phyloP scores from a whole-genome alignment of 176 grass and related monocot species.

The Triticum dicoccoides region DNA sequence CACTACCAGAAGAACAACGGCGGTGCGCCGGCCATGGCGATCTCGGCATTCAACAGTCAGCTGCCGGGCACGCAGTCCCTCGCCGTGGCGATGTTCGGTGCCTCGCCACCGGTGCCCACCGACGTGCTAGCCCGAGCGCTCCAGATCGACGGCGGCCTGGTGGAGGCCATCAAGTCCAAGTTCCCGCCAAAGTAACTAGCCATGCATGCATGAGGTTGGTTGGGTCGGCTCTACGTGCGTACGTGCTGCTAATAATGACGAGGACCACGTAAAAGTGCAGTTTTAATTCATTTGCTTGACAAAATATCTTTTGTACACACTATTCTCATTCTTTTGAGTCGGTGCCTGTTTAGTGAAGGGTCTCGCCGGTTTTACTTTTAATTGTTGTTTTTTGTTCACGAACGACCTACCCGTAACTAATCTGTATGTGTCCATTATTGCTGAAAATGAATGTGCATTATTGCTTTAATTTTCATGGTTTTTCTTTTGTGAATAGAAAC shows the following conservation, averaged over 20 bases:
- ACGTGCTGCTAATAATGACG: background rate
- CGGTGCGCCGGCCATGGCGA: background rate
- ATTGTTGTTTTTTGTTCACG: background rate
- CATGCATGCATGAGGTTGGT: background rate
- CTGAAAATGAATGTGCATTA: no score
- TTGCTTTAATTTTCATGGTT: no score
- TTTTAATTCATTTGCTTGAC: background rate
- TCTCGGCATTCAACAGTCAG: background rate
- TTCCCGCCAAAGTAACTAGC: background rate
- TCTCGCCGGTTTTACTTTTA: background rate
- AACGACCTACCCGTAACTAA: no score
- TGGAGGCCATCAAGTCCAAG: slow-evolving; percentile 2
- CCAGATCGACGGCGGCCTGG: background rate
- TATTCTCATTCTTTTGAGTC: background rate
- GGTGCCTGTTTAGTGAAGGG: background rate
- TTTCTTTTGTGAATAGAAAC: no score
- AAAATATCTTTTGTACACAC: background rate
- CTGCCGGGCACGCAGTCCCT: background rate
- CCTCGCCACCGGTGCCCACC: background rate
- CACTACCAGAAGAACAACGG: slow-evolving; percentile 8
- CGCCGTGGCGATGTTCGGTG: background rate
- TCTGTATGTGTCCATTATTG: no score
- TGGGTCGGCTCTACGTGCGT: background rate
- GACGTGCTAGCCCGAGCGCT: background rate
- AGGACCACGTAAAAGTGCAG: background rate